Evolutionary conservation across 2,329 filamentous ascomycete genomes (phyloP).

Genomic region (Fusarium sororula): DNA sequence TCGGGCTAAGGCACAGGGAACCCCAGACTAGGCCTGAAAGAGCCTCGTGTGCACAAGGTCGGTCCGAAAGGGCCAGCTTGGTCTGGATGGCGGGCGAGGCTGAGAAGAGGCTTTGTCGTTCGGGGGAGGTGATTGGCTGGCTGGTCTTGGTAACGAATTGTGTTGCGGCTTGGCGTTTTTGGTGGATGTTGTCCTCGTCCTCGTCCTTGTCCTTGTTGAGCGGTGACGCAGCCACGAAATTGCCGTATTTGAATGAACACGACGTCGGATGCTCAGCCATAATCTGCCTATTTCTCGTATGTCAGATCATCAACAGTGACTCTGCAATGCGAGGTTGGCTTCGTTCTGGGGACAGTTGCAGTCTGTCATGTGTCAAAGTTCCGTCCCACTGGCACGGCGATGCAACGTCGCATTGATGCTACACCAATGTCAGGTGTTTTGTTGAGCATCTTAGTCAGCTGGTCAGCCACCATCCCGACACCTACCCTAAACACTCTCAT

Average conservation of each 20-base stretch:
- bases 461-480: not conserved
- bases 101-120: constrained; percentile 17
- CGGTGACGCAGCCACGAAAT: constrained; percentile 1
- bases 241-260: not conserved
- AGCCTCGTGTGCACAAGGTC: constrained; percentile 24
- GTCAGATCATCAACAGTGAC: constrained; percentile 14
- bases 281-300: not conserved
- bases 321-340: not conserved
- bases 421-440: constrained; percentile 19
- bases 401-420: constrained; percentile 27
- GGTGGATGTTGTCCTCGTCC: not conserved
- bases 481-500: constrained; percentile 16
- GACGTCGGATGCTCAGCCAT: not conserved
- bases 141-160: not conserved
- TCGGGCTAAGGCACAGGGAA: not conserved
- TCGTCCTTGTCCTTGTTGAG: not conserved
- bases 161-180: not conserved
- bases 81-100: constrained; percentile 27
- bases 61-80: constrained; percentile 43
- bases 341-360: not conserved
- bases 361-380: constrained; percentile 20
- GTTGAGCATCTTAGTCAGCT: not conserved
- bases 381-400: constrained; percentile 14
- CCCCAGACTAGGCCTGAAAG: constrained; percentile 34
- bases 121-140: not conserved